A percentile compares a stretch with the other conserved stretches of the same genome.
phyloP scores from a whole-genome alignment of 1,284 basidiomycete genomes.

The Microbotryomycetes sp. region DNA sequence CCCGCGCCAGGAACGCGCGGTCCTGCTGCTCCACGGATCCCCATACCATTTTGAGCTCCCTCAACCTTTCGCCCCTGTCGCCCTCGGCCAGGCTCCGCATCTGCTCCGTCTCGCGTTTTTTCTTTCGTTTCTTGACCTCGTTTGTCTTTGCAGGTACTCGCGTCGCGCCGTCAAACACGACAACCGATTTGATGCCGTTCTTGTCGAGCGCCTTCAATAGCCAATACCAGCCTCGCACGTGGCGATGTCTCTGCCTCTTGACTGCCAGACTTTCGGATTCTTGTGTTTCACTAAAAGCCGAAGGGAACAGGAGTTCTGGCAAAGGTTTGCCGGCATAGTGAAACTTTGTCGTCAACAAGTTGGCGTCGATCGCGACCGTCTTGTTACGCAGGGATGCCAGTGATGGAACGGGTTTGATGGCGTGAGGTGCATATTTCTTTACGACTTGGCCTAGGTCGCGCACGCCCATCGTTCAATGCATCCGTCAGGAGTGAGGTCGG shows the following conservation, averaged over 20 bases:
- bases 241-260: background rate
- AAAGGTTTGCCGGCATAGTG: slow-evolving; percentile 5
- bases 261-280: background rate
- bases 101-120: slow-evolving; percentile 4
- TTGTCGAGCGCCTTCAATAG: slow-evolving; percentile 11
- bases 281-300: background rate
- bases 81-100: slow-evolving; percentile 10
- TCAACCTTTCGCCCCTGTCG: slow-evolving; percentile 1
- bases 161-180: slow-evolving; percentile 27
- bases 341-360: slow-evolving; percentile 23
- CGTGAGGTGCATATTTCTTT: slow-evolving; percentile 5
- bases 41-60: slow-evolving; percentile 1
- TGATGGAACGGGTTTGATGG: slow-evolving; percentile 1
- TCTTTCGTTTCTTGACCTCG: slow-evolving; percentile 8
- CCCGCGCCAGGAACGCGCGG: background rate
- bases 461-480: slow-evolving; percentile 19
- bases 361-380: slow-evolving; percentile 25
- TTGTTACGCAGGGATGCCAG: slow-evolving; percentile 4
- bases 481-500: too few species aligned
- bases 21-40: background rate
- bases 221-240: slow-evolving; percentile 19
- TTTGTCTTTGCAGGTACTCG: slow-evolving; percentile 11
- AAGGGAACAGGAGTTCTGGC: background rate
- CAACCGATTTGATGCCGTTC: slow-evolving; percentile 15
- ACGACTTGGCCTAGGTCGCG: slow-evolving; percentile 7